Evolutionary conservation across 768 basidiomycete genomes (phyloP).

Genomic region (Amanita brunnescens): DNA sequence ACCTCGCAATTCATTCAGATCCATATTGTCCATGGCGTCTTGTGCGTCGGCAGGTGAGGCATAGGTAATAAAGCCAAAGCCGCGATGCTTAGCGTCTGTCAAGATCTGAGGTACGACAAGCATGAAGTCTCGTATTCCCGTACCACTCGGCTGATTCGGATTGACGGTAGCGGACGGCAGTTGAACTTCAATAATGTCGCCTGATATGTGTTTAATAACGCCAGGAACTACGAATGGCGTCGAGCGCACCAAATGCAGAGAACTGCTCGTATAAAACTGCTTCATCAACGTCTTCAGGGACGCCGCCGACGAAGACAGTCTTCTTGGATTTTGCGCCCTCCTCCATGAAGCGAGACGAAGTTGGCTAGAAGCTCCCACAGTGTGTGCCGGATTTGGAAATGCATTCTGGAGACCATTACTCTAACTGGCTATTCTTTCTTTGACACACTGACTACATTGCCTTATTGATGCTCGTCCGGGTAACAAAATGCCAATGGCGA

Average conservation of each 20-base stretch:
- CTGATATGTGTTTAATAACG: constrained; percentile 30
- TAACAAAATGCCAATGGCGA: no score
- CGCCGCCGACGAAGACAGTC: constrained; percentile 77
- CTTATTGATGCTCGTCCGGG: no score
- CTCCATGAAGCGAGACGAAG: constrained; percentile 41
- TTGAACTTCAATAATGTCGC: constrained; percentile 89
- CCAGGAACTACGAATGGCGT: constrained; percentile 1
- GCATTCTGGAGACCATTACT: constrained; percentile 19
- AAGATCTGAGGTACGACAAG: constrained; percentile 7
- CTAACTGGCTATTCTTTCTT: constrained; percentile 20
- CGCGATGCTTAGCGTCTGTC: constrained; percentile 75
- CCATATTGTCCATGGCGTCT: constrained; percentile 99
- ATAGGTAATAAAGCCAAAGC: constrained; percentile 91
- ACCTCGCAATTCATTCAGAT: constrained; percentile 80
- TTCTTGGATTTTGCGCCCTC: constrained; percentile 80
- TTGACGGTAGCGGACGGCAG: constrained; percentile 75
- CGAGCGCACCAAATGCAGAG: constrained; percentile 71
- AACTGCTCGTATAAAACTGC: constrained; percentile 68
- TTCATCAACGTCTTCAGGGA: constrained; percentile 82
- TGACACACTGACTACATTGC: constrained; percentile 13
- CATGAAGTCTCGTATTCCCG: constrained; percentile 4
- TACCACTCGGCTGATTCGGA: constrained; percentile 47
- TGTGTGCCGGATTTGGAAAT: constrained; percentile 10
- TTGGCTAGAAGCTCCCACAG: background rate
- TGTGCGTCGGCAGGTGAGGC: constrained; percentile 75